Evolutionary conservation across 2,329 filamentous ascomycete species (phyloP), one percentile per base, ranked within the genome.

Genomic region (Alternaria tenuissima): DNA sequence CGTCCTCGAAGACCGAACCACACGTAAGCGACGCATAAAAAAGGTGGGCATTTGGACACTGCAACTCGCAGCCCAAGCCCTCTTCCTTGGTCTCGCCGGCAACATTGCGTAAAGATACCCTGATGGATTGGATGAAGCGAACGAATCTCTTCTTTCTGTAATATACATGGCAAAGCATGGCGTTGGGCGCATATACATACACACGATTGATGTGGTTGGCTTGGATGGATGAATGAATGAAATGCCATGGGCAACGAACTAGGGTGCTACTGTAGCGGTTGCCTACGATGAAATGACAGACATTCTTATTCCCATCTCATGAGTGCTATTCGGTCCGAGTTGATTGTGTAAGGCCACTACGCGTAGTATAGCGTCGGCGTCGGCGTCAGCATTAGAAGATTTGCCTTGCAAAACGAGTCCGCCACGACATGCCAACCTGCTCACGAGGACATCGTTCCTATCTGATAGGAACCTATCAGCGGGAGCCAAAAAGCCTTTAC

Each of bases 41-140:
- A 97, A 98, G 80, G 95, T 97, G 28, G 95, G 95, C 32, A 89
- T 98, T 72, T 99, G 95, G 95, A 97, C 93, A 3, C 84, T 98
- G 57, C 94, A 94, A 70, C 83, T 99, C 58, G 92, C 94, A 7
- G 91, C 94, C 7, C 95, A 99, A 76, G 95, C 94, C 3, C 86
- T 99, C 36, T 95, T 98, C 75, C 91, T 98, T 81, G 95, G 95
- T 9, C 91, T 98, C 84, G 94, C 94, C 5, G 94, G 94, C 16
- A 95, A 93, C 68, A 83, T 88, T 63, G 86, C 85, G 57, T 88
- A 61, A 46, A 61, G 73, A 66, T 56, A 57, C 58, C 53, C 56
- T 52, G 41, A 48, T 36, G 51, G 39, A 54, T 28, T 41, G 52
- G 32, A 24, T 22, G 52, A 52, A 48, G 18, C 16, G 26, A 44